These are phyloP conservation scores for Lasiosphaeria hispida DNA, from an alignment of 495 filamentous ascomycete genomes.

Conservation along the genomic window DNA sequence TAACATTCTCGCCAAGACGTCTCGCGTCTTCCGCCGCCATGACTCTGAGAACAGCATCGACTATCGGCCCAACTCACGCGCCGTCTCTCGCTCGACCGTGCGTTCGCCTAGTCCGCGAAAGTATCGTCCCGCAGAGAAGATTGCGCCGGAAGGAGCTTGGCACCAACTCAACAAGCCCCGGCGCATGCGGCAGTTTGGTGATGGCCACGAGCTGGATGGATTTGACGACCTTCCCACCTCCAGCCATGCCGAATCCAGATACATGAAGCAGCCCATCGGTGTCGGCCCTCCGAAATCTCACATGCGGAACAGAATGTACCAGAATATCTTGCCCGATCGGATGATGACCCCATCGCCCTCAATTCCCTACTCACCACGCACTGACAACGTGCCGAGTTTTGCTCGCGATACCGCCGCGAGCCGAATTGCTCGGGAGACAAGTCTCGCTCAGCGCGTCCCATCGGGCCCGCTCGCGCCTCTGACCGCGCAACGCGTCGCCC, in stretches of 20 bases:
- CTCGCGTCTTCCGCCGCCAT: constrained; percentile 68
- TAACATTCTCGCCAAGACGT: constrained; percentile 68
- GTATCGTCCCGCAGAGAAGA: constrained; percentile 36
- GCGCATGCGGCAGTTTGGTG: constrained; percentile 76
- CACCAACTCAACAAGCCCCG: constrained; percentile 69
- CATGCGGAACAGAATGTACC: constrained; percentile 58
- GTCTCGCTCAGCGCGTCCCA: constrained; percentile 59
- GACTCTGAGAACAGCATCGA: constrained; percentile 64
- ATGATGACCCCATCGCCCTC: constrained; percentile 55
- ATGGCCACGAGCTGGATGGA: constrained; percentile 84
- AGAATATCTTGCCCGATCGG: constrained; percentile 51
- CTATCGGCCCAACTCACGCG: constrained; percentile 52
- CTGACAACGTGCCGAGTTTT: constrained; percentile 70
- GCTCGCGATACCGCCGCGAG: constrained; percentile 91
- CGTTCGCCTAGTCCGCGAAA: constrained; percentile 57
- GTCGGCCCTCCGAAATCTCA: constrained; percentile 63
- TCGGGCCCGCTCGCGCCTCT: constrained; percentile 60
- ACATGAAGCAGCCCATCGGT: constrained; percentile 71
- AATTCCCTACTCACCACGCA: constrained; percentile 54
- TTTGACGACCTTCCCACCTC: constrained; percentile 97
- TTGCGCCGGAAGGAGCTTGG: constrained; percentile 41
- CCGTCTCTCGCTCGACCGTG: constrained; percentile 53
- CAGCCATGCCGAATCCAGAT: constrained; percentile 73
- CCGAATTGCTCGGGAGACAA: constrained; percentile 84
- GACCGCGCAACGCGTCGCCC: constrained; percentile 77